Conservation (phyloP, 169 alveolate species). For the Eimeria tenella region DNA sequence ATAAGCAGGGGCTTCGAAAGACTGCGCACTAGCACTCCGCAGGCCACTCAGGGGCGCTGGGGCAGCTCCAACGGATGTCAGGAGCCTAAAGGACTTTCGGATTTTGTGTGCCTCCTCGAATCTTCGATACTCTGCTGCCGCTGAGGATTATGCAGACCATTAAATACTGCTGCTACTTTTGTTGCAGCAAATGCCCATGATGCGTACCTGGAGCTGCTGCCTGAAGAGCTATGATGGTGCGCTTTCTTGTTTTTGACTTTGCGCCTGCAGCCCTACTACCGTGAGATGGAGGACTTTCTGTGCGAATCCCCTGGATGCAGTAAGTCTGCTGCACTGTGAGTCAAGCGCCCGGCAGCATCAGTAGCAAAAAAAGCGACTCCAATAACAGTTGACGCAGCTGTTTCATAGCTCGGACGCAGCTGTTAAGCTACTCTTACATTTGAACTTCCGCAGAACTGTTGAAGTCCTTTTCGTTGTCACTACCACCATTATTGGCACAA, state of each 20-base stretch:
- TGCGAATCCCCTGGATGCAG: conserved; percentile 68
- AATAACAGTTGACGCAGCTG: neutral
- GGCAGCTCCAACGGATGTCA: too few species aligned
- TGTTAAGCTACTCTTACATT: neutral
- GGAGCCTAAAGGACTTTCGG: too few species aligned
- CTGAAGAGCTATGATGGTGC: neutral
- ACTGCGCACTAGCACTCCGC: too few species aligned
- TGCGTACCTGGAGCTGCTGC: neutral
- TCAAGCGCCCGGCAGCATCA: neutral
- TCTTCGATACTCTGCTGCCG: neutral
- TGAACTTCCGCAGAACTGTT: too few species aligned
- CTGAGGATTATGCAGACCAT: neutral
- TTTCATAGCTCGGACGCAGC: neutral
- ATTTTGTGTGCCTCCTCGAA: too few species aligned
- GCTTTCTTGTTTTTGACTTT: neutral
- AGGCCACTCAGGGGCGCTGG: too few species aligned
- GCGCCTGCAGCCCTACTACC: conserved; percentile 42
- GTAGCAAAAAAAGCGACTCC: neutral
- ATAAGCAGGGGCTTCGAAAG: too few species aligned
- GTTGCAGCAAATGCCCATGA: neutral
- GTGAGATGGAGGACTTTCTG: conserved; percentile 36
- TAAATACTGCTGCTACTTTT: neutral
- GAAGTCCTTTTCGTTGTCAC: neutral
- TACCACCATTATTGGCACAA: neutral
- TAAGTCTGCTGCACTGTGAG: neutral